Base-by-base conservation (phyloP, 2,329 filamentous ascomycete genomes). In the Alternaria longipes region DNA sequence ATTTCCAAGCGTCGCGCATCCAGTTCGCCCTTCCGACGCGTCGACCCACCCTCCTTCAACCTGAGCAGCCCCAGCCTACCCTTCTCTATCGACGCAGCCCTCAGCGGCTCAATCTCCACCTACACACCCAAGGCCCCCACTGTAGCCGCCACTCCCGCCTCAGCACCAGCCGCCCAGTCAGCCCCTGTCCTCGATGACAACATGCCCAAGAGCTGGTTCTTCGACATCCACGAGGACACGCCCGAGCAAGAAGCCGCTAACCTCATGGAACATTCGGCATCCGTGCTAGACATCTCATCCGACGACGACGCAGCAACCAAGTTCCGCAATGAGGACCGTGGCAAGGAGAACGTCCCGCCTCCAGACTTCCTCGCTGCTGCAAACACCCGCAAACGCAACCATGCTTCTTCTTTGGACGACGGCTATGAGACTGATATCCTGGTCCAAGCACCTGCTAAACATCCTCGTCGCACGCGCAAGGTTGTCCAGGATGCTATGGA, bases 301-400 rank as follows among this genome's bases (percentile, higher is more conserved):
- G 94, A 97, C 71, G 94, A 97, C 76, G 91, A 94, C 78, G 86
- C 81, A 28, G 84, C 86, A 72, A 84, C 82, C 51, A 86, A 86
- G 73, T 80, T 74, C 77, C 83, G 68, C 83, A 84, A 81, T 59
- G 74, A 77, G 32, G 86, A 91, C 59, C 84, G 88, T 32, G 91
- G 93, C 73, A 99, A 99, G 84, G 94, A 99, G 82, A 99, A 99
- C 74, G 88, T 97, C 18, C 91, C 94, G 5, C 94, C 94, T 6
- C 79, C 80, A 2, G 82, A 80, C 54, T 84, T 76, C 45, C 34
- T 67, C 12, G 57, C 64, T 42, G 57, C 63, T 42, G 46, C 69
- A 0, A 73, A 72, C 54, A 50, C 68, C 7, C 62, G 58, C 57
- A 56, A 50, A 20, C 46, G 28, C 28, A 59, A 63, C 14, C 59